Percentiles rank a stretch among this genome's conserved stretches.
Evolutionary conservation across 1,284 basidiomycete species (phyloP).

Genomic region (Pholiota adiposa): DNA sequence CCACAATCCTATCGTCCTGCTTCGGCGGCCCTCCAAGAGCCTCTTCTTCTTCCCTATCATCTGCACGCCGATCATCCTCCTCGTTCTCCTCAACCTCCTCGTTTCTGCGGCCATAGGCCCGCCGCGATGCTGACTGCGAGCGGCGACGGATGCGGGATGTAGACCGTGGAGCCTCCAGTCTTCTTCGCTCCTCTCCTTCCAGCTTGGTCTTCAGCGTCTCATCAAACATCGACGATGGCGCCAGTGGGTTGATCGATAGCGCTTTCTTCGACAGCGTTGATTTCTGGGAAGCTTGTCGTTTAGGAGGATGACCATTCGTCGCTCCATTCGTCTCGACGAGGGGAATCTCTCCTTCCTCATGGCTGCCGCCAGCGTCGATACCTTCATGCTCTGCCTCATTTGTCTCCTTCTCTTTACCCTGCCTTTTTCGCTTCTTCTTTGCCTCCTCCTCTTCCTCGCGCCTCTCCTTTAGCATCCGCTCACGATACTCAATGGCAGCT

Average conservation of each 20-base stretch:
- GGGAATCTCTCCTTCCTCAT: constrained; percentile 30
- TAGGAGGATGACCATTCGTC: constrained; percentile 8
- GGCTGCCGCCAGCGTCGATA: constrained; percentile 18
- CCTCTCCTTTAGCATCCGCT: constrained; percentile 72
- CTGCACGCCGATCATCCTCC: constrained; percentile 27
- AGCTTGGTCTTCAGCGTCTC: constrained; percentile 74
- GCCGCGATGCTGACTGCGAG: constrained; percentile 8
- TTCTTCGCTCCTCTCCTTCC: constrained; percentile 39
- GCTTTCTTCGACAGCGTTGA: constrained; percentile 31
- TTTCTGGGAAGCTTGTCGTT: constrained; percentile 26
- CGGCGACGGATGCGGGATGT: constrained; percentile 10
- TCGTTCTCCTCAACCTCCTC: constrained; percentile 39
- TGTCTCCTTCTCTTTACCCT: constrained; percentile 26
- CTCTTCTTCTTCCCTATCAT: constrained; percentile 36
- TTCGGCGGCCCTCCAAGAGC: constrained; percentile 34
- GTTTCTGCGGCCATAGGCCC: constrained; percentile 18
- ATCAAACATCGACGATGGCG: constrained; percentile 82
- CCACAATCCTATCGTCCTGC: constrained; percentile 56
- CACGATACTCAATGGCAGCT: constrained; percentile 84
- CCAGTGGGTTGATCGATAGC: constrained; percentile 84
- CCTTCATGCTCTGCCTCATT: constrained; percentile 20
- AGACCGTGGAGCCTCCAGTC: constrained; percentile 31
- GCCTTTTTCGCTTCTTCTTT: constrained; percentile 21
- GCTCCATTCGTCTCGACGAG: constrained; percentile 26
- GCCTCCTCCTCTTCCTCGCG: constrained; percentile 33